These are phyloP conservation scores for Alternaria incomplexa DNA, from an alignment of 2,329 filamentous ascomycete species.

Conservation along the genomic window DNA sequence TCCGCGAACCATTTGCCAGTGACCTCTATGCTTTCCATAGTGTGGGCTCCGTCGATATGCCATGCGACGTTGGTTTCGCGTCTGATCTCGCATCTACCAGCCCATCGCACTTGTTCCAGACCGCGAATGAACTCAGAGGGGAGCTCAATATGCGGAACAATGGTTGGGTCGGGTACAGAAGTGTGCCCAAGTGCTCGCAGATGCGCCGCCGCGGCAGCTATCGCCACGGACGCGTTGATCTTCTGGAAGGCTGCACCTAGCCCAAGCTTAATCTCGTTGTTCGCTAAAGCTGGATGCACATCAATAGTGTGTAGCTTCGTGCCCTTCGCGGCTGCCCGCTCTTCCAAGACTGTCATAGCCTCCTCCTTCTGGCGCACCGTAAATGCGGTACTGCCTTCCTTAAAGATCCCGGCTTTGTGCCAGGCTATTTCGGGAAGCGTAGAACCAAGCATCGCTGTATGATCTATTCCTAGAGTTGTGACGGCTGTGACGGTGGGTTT, in stretches of 20 bases:
- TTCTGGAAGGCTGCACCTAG: constrained; percentile 68
- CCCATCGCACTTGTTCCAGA: constrained; percentile 69
- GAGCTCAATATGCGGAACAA: constrained; percentile 51
- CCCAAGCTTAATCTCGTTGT: constrained; percentile 59
- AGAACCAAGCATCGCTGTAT: constrained; percentile 78
- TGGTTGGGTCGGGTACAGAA: constrained; percentile 46
- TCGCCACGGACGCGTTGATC: constrained; percentile 66
- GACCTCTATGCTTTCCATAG: constrained; percentile 78
- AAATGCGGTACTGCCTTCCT: constrained; percentile 67
- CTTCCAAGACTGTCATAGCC: constrained; percentile 62
- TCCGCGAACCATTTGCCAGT: constrained; percentile 78
- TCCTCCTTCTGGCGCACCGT: constrained; percentile 63
- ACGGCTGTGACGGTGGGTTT: constrained; percentile 75
- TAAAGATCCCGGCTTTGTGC: constrained; percentile 92
- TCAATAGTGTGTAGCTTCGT: constrained; percentile 56
- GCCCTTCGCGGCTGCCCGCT: constrained; percentile 60
- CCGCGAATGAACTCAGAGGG: constrained; percentile 69
- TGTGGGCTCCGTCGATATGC: constrained; percentile 90
- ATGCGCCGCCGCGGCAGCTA: constrained; percentile 66
- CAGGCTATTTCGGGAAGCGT: constrained; percentile 85
- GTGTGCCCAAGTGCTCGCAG: constrained; percentile 54
- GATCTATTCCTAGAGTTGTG: constrained; percentile 83
- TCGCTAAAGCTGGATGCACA: constrained; percentile 55
- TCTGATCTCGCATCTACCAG: constrained; percentile 79
- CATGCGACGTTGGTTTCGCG: constrained; percentile 64